phyloP scores from a whole-genome alignment of 164 flowering plant species.

The Taxillus chinensis region DNA sequence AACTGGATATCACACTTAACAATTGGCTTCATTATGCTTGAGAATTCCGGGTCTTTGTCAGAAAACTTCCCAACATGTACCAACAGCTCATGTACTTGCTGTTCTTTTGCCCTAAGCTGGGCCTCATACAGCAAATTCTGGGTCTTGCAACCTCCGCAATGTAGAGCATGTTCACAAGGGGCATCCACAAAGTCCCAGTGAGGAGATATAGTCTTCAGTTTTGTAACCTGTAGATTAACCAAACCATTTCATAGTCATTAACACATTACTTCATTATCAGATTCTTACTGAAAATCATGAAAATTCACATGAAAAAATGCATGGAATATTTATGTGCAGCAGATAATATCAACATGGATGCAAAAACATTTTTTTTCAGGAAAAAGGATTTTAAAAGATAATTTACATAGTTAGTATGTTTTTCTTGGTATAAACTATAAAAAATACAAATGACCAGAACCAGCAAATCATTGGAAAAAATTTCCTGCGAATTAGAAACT shows the following conservation, averaged over 20 bases:
- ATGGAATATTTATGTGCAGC: too few relatives aligned
- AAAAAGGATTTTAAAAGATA: too few relatives aligned
- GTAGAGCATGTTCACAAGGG: constrained; percentile 82
- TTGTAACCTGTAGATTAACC: constrained; percentile 47
- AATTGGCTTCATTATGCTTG: constrained; percentile 64
- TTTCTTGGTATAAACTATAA: too few relatives aligned
- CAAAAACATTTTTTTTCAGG: too few relatives aligned
- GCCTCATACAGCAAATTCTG: constrained; percentile 81
- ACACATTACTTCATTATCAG: neutral
- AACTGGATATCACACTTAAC: constrained; percentile 85
- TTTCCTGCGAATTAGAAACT: too few relatives aligned
- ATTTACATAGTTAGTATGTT: too few relatives aligned
- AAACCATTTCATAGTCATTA: neutral
- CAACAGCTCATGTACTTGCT: constrained; percentile 73
- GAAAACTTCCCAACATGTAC: constrained; percentile 74
- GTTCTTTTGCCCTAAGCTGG: constrained; percentile 77
- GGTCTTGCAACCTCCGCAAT: constrained; percentile 94
- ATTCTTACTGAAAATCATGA: neutral
- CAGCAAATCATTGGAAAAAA: too few relatives aligned
- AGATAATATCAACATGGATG: too few relatives aligned
- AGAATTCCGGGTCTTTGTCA: constrained; percentile 30
- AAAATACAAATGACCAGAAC: too few relatives aligned
- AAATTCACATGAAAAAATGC: too few relatives aligned
- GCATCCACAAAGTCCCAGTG: constrained; percentile 70
- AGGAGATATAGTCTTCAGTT: constrained; percentile 62